Conservation (phyloP, 129 eudicot species). For the Centaurea solstitialis region DNA sequence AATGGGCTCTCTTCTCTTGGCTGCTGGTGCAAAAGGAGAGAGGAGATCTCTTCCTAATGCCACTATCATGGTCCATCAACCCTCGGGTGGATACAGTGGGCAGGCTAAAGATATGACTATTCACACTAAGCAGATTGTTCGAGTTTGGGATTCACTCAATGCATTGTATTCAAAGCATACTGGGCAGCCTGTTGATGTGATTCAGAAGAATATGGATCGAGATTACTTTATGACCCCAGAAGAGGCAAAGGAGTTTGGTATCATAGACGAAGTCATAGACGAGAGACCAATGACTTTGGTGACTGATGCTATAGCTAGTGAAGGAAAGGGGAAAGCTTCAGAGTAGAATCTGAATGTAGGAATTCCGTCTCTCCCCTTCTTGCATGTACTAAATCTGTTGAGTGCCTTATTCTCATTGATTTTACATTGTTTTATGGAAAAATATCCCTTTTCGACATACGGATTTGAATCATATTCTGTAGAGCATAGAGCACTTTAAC, state of each 20-base stretch:
- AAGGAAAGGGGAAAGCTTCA: slow-evolving; percentile 59
- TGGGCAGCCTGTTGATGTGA: slow-evolving; percentile 61
- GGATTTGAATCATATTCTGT: neutral
- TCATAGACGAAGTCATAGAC: slow-evolving; percentile 82
- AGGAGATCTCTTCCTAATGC: slow-evolving; percentile 91
- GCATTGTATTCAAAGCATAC: slow-evolving; percentile 79
- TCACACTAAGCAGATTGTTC: slow-evolving; percentile 86
- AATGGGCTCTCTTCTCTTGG: slow-evolving; percentile 90
- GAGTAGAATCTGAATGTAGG: slow-evolving; percentile 41
- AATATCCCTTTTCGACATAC: neutral
- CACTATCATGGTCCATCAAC: slow-evolving; percentile 89
- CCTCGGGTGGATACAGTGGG: slow-evolving; percentile 92
- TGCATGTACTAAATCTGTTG: neutral
- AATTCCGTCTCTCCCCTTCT: neutral
- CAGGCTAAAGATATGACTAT: slow-evolving; percentile 87
- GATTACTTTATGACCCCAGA: slow-evolving; percentile 89
- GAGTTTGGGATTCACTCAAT: slow-evolving; percentile 86
- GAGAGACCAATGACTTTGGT: slow-evolving; percentile 79
- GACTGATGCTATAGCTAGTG: slow-evolving; percentile 69
- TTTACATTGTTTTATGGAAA: neutral
- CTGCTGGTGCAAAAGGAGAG: slow-evolving; percentile 97
- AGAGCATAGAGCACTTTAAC: neutral
- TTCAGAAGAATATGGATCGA: slow-evolving; percentile 85
- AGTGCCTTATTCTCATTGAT: neutral
- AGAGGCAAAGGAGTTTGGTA: slow-evolving; percentile 92